Evolutionary conservation across 164 flowering plant species (phyloP).

Genomic region (Vitis riparia): DNA sequence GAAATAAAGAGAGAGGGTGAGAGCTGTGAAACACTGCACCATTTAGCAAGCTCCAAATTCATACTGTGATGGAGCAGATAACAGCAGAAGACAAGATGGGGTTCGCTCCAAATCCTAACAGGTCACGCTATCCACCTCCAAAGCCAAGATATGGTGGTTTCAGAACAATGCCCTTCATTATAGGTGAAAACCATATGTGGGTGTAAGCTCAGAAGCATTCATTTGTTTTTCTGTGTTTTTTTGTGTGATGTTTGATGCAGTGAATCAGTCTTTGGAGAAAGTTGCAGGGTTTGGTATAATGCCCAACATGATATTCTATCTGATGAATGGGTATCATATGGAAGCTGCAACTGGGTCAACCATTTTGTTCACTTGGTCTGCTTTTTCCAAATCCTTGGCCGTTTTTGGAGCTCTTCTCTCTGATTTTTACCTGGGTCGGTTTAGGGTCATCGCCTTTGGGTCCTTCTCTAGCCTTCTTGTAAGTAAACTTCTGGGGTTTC

Average conservation of each 20-base stretch:
- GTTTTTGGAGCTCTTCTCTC: slow-evolving; percentile 35
- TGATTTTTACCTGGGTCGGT: slow-evolving; percentile 35
- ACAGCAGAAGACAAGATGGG: not conserved
- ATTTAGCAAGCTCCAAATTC: too few species aligned
- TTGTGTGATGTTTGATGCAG: slow-evolving; percentile 11
- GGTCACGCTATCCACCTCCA: too few species aligned
- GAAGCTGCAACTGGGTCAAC: slow-evolving; percentile 14
- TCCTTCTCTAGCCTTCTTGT: slow-evolving; percentile 32
- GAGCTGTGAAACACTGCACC: too few species aligned
- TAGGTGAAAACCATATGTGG: slow-evolving; percentile 23
- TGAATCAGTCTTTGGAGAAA: slow-evolving; percentile 32
- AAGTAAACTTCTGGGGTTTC: not conserved
- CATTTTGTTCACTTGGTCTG: slow-evolving; percentile 25
- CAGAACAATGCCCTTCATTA: slow-evolving; percentile 38
- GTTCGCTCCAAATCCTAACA: slow-evolving; percentile 10
- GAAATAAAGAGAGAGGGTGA: too few species aligned
- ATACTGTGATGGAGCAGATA: too few species aligned
- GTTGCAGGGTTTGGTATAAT: slow-evolving; percentile 30
- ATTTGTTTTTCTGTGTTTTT: not conserved
- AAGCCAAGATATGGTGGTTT: slow-evolving; percentile 24
- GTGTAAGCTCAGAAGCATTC: too few species aligned
- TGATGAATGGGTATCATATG: slow-evolving; percentile 29
- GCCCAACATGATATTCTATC: slow-evolving; percentile 45
- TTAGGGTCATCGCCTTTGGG: slow-evolving; percentile 29
- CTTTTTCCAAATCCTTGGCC: slow-evolving; percentile 28